Evolutionary conservation across 495 filamentous ascomycete genomes (phyloP).

Genomic region (Aspergillus biplanus): DNA sequence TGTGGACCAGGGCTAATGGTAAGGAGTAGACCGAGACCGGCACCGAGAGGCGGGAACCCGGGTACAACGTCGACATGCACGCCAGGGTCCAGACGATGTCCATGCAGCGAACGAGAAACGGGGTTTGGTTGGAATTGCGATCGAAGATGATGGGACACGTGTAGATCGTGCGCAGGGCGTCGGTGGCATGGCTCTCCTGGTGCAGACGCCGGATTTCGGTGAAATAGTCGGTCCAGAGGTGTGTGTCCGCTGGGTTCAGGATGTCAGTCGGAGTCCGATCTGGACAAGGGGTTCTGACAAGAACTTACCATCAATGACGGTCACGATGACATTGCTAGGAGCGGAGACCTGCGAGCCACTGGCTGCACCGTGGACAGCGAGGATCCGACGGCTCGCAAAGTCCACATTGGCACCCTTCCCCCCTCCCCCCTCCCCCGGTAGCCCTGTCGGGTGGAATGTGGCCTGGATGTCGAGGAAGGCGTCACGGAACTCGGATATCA

Average conservation of each 20-base stretch:
- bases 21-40: conserved; percentile 1
- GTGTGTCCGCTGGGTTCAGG: neutral
- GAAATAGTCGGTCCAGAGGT: neutral
- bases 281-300: neutral
- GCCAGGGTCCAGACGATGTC: neutral
- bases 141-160: neutral
- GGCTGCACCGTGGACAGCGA: neutral
- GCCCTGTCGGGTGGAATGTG: neutral
- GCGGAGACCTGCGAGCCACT: no score
- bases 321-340: neutral
- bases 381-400: neutral
- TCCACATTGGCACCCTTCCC: neutral
- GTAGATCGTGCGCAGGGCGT: neutral
- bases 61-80: neutral
- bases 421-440: neutral
- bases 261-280: neutral
- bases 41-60: neutral
- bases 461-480: neutral
- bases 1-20: neutral
- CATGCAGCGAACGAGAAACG: neutral
- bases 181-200: neutral
- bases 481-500: neutral
- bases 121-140: neutral
- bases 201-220: neutral
- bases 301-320: neutral